Evolutionary conservation across 176 grass and related monocot species (phyloP).

Genomic region (Paspalum vaginatum): DNA sequence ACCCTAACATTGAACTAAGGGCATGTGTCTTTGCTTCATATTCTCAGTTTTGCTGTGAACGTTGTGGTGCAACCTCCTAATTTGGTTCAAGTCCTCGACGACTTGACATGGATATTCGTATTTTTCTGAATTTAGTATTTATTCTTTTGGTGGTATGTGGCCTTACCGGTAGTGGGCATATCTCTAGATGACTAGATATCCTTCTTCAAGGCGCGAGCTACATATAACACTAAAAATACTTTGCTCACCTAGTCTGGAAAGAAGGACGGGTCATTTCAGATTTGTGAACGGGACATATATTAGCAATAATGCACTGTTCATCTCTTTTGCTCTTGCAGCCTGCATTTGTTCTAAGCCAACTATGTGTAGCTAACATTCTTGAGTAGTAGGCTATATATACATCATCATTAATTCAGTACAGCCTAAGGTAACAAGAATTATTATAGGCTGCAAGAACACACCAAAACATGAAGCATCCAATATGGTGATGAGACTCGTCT

Average conservation of each 20-base stretch:
- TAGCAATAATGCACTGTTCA: not conserved
- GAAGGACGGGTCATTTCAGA: not conserved
- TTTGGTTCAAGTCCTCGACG: too few relatives aligned
- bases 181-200: not conserved
- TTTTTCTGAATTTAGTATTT: too few relatives aligned
- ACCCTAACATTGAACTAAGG: not conserved
- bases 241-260: not conserved
- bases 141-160: too few relatives aligned
- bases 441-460: conserved; percentile 20
- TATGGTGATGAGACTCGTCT: conserved; percentile 36
- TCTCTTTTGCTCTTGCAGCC: not conserved
- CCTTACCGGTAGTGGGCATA: not conserved
- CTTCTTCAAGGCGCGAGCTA: not conserved
- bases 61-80: too few relatives aligned
- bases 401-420: not conserved
- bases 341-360: not conserved
- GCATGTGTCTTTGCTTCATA: not conserved
- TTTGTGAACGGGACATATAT: not conserved
- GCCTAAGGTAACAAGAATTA: conserved; percentile 31
- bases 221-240: not conserved
- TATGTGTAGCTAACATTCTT: not conserved
- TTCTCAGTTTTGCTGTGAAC: not conserved
- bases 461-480: conserved; percentile 23
- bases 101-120: too few relatives aligned
- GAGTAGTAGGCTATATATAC: not conserved